Evolutionary conservation across 805 yeast genomes (phyloP), one percentile per base, ranked within the genome.

Genomic region (Saccharomycopsis sp.): DNA sequence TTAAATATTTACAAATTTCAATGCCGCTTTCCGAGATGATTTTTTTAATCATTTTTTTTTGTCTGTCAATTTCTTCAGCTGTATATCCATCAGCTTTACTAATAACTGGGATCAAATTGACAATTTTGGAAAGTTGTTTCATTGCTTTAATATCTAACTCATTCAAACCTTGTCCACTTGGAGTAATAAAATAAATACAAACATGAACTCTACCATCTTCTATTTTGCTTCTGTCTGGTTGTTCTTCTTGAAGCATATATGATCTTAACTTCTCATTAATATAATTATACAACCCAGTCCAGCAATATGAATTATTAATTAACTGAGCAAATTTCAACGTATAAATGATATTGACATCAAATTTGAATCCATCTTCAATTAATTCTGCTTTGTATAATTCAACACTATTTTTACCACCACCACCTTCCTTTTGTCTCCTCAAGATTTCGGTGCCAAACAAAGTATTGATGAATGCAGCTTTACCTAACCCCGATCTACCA

Each of bases 401-500:
- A 4, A 36, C 32, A n/a, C 28, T 41, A 7, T 28, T 40, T 21
- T 39, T 7, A 3, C 16, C 20, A 7, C 7, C 21, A 7, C 26
- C 6, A 6, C 5, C 29, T 20, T 22, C 14, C 1, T 27, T 17
- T 23, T 21, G 63, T 27, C 65, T 58, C n/a, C 68, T 63, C 59
- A 77, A 77, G 51, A 83, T 61, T 38, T 79, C 74, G 56, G 71
- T 69, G 65, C 79, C 81, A 68, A 90, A 93, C 55, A 93, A 72
- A 21, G 97, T 89, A 66, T 87, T 88, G 58, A 93, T 75, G 59
- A 93, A 74, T 21, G 97, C 90, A 26, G 93, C 71, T 67, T 90
- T 90, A 57, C 98, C 97, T 51, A 90, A 71, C 3, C 98, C 97
- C 48, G 80, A 70, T 67, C 86, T 94, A 54, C 95, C 95, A 50